Evolutionary conservation across 2,329 filamentous ascomycete species (phyloP).

Genomic region (Helicocarpus griseus): DNA sequence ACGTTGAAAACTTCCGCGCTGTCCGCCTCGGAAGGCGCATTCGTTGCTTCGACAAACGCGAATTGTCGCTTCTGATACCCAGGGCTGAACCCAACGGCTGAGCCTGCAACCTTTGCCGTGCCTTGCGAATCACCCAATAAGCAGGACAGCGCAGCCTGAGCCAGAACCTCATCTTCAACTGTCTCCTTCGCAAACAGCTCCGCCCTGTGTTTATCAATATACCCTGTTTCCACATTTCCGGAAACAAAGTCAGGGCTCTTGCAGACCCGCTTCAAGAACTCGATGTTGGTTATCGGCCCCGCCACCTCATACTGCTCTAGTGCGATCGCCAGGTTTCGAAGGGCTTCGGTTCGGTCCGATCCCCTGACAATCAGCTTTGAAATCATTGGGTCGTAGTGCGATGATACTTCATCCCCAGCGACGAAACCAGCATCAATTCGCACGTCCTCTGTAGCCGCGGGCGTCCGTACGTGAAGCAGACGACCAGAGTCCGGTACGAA

Average conservation of each 20-base stretch:
- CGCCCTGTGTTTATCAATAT: conserved; percentile 78
- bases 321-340: conserved; percentile 71
- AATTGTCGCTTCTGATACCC: conserved; percentile 56
- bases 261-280: conserved; percentile 86
- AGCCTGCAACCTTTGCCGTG: conserved; percentile 20
- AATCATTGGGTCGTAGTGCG: conserved; percentile 98
- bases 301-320: conserved; percentile 86
- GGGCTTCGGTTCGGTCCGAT: conserved; percentile 64
- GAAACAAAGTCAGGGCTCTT: conserved; percentile 70
- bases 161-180: conserved; percentile 63
- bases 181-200: conserved; percentile 61
- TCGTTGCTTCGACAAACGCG: conserved; percentile 39
- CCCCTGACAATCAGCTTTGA: conserved; percentile 92
- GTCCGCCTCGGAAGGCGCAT: conserved; percentile 29
- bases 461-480: conserved; percentile 72
- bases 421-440: conserved; percentile 91
- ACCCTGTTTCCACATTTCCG: conserved; percentile 89
- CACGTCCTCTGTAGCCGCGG: conserved; percentile 58
- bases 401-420: conserved; percentile 81
- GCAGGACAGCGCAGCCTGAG: conserved; percentile 76
- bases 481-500: conserved; percentile 92
- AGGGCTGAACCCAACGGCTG: conserved; percentile 49
- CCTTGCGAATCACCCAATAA: conserved; percentile 39
- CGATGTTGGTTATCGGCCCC: conserved; percentile 88
- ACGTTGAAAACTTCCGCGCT: conserved; percentile 34